Percentiles rank a stretch among this genome's conserved stretches.
Conservation (phyloP, 345 rosid species). For the Lepidium aucheri region DNA sequence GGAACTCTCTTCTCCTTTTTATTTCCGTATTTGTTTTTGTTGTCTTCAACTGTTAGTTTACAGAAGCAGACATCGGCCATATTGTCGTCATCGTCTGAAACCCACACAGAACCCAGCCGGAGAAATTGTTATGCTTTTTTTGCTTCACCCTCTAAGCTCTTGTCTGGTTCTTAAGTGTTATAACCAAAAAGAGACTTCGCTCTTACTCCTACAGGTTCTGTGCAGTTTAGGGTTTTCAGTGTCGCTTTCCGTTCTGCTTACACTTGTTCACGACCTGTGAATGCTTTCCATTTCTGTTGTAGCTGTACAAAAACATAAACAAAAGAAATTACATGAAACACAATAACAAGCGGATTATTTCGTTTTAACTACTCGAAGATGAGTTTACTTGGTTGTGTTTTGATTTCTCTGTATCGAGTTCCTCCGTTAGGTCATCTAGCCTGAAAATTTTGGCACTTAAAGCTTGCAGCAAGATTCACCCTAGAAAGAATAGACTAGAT, state of each 20-base stretch:
- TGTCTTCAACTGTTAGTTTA: constrained; percentile 15
- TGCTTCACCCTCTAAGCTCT: constrained; percentile 14
- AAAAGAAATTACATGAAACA: not conserved
- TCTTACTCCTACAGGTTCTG: constrained; percentile 22
- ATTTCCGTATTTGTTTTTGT: constrained; percentile 10
- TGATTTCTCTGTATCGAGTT: constrained; percentile 61
- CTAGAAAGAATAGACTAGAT: constrained; percentile 1
- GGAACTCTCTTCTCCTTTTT: not conserved
- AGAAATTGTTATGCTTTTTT: not conserved
- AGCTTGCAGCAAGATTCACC: not conserved
- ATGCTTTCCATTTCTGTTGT: constrained; percentile 50
- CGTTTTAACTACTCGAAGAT: not conserved
- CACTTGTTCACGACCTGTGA: constrained; percentile 42
- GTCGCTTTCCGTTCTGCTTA: not conserved
- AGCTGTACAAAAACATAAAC: constrained; percentile 37
- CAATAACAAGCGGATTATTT: not conserved
- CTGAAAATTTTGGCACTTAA: constrained; percentile 32
- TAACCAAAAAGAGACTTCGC: not conserved
- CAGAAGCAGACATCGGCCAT: constrained; percentile 3
- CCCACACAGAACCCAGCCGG: constrained; percentile 15
- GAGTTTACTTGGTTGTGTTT: constrained; percentile 46
- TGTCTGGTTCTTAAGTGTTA: not conserved
- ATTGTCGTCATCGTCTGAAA: constrained; percentile 15
- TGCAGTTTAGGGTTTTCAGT: not conserved
- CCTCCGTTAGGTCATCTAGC: constrained; percentile 63